Conservation (phyloP, 2,329 filamentous ascomycete genomes). For the Colletotrichum sp. region DNA sequence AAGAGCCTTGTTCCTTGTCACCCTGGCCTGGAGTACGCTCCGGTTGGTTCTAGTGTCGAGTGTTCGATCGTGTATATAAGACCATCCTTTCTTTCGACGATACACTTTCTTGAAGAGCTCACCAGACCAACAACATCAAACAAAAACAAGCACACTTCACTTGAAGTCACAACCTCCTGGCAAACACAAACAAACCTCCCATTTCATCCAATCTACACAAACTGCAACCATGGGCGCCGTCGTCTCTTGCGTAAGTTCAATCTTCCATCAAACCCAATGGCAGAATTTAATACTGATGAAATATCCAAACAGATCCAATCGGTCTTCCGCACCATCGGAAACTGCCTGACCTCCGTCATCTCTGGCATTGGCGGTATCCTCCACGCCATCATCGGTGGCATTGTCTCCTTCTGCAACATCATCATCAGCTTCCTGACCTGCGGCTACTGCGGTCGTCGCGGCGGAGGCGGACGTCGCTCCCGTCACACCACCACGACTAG, state of each 20-base stretch:
- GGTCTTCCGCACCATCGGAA: conserved; percentile 68
- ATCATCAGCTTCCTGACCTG: conserved; percentile 71
- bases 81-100: background rate
- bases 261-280: background rate
- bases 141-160: background rate
- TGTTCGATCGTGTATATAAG: conserved; percentile 9
- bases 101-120: background rate
- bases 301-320: conserved; percentile 53
- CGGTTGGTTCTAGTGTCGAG: background rate
- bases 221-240: conserved; percentile 76
- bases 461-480: conserved; percentile 29
- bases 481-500: conserved; percentile 31
- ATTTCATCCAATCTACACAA: background rate
- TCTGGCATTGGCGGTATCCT: conserved; percentile 69
- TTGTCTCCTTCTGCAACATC: conserved; percentile 69
- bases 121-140: background rate
- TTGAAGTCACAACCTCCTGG: background rate
- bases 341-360: conserved; percentile 71
- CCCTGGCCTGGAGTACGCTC: background rate
- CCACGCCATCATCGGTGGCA: conserved; percentile 69
- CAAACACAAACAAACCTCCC: background rate
- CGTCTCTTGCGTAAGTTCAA: conserved; percentile 77
- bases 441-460: conserved; percentile 44
- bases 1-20: background rate
- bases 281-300: background rate